Evolutionary conservation across 495 filamentous ascomycete genomes (phyloP), one percentile per base, ranked within the genome.

Genomic region (Penicillium simplicissimum): DNA sequence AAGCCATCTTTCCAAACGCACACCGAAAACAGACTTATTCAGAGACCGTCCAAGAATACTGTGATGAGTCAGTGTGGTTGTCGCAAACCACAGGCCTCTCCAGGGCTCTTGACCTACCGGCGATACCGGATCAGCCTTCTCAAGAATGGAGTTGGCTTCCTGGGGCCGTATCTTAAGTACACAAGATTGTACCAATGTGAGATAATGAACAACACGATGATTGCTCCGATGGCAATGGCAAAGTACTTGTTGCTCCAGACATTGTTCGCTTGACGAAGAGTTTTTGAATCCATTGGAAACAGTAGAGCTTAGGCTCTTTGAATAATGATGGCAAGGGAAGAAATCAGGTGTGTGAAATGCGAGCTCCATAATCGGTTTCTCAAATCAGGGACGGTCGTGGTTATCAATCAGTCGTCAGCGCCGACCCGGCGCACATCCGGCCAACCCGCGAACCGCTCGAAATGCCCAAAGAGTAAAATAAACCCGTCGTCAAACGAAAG

Each of bases 171-270:
- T 49, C 15, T 64, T 13, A 40, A 36, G 33, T 56, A 60, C 15
- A 37, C 28, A 14, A 13, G 6, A 13, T 21, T 38, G 8, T 13
- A 36, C 62, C 57, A 64, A 36, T 64, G 57, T 10, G 8, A 37
- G 10, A 48, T 0, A 21, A 52, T 57, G 21, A 56, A 37, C 15
- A 57, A 10, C 19, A 47, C 43, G 31, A 64, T 64, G 19, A 64
- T 37, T 4, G 35, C 43, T 10, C 62, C 62, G 3, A 64, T 57
- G 11, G 57, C 35, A 45, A 64, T 60, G 1, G 62, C 62, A 21
- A 52, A 60, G 34, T 64, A 60, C 33, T 60, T 64, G 13, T 13
- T 36, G n/a, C 51, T 47, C 62, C 57, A 57, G 33, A 60, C 45
- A 60, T 64, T 60, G 19, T 57, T 8, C 5, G 25, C 10, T 28